Evolutionary conservation across 1,284 basidiomycete species (phyloP).

Genomic region (Exsudoporus floridanus): DNA sequence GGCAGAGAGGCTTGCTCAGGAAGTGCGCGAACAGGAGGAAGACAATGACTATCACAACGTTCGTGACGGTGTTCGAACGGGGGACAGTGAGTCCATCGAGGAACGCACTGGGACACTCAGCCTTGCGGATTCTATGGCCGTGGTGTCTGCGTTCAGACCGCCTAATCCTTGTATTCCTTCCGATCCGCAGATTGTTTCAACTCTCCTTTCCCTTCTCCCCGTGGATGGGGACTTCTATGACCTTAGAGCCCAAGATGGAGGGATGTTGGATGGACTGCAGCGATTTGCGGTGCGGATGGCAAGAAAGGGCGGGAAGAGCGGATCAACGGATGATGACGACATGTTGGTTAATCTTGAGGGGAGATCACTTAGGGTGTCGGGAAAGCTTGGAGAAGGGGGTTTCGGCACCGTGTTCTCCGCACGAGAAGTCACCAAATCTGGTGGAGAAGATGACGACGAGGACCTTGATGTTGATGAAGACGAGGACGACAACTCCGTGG

Average conservation of each 20-base stretch:
- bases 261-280: constrained; percentile 66
- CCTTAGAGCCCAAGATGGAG: constrained; percentile 51
- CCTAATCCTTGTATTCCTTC: constrained; percentile 91
- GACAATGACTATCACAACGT: constrained; percentile 17
- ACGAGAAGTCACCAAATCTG: constrained; percentile 47
- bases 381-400: constrained; percentile 95
- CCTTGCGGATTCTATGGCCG: constrained; percentile 60
- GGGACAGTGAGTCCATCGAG: constrained; percentile 36
- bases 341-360: constrained; percentile 57
- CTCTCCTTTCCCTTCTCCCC: constrained; percentile 68
- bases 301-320: constrained; percentile 44
- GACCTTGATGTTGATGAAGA: constrained; percentile 61
- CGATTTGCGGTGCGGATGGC: constrained; percentile 58
- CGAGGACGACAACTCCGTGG: constrained; percentile 54
- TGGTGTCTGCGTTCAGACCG: constrained; percentile 62
- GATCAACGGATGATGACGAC: constrained; percentile 41
- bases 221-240: constrained; percentile 69
- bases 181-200: constrained; percentile 64
- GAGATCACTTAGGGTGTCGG: constrained; percentile 66
- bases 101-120: constrained; percentile 62
- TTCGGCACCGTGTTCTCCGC: constrained; percentile 94
- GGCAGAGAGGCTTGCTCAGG: constrained; percentile 56
- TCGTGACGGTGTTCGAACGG: constrained; percentile 34
- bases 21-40: constrained; percentile 41
- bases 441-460: constrained; percentile 47